Base-by-base conservation (phyloP, 306 rosid species). In the Cucumis cinereus region DNA sequence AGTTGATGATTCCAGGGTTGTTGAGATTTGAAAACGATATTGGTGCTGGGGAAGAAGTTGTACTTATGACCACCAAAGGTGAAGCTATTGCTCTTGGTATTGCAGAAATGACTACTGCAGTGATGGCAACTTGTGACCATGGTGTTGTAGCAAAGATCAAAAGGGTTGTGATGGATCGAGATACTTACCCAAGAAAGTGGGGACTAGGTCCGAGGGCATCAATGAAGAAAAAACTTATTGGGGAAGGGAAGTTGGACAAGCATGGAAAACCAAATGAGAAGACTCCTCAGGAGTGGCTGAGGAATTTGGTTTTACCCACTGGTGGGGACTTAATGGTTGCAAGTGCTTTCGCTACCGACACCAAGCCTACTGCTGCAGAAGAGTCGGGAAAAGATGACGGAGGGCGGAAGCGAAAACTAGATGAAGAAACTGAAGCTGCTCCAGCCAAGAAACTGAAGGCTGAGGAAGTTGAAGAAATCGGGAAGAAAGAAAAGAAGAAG, bases 141-240 rank as follows among this genome's bases (percentile, higher is more conserved):
- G 96, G 96, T 9, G 77, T 87, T 20, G 96, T 91, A n/a, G 96
- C 96, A 0, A 91, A 81, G 90, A 89, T 91, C 80, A 91, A 91
- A 87, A 87, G 96, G 77, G 97, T 92, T 6, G 97, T 92, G 33
- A 92, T 92, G 97, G 97, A 92, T 77, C 57, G 97, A 33, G 97
- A 92, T 82, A 88, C 91, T 11, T 92, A 92, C 80, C 97, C 97
- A 0, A 87, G 92, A 83, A 91, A 91, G 64, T 91, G 97, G 97
- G 97, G 97, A 13, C 61, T 91, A 81, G 97, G 94, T 3, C 97
- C 97, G 0, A 79, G 88, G 79, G 97, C 97, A 0, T 91, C 97
- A 10, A 86, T 86, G 92, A 91, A 91, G 83, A 91, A 91, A 85
- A 91, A 83, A 38, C 68, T 88, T 66, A 85, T 89, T 78, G 81